Evolutionary conservation across 2,329 filamentous ascomycete genomes (phyloP), one percentile per base, ranked within the genome.

Genomic region (Dothistroma pini): DNA sequence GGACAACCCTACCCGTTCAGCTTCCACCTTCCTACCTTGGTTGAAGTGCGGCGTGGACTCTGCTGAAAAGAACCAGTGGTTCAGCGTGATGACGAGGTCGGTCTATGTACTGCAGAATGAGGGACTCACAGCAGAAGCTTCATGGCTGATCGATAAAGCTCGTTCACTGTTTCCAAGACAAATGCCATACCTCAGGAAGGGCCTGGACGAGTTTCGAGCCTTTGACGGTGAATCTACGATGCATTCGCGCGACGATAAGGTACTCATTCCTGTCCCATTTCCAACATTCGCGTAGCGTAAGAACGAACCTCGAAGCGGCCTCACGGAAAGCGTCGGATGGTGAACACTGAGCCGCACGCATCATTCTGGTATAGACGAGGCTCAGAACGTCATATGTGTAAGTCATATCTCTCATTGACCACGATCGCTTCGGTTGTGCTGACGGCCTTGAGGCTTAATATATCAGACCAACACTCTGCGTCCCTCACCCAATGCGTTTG

Each of bases 61-160:
- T 21, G 48, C 48, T 11, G 48, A 51, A 21, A 31, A 10, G 19
- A 6, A 51, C 1, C 48, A 56, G 12, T 58, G 54, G 58, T 53
- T 16, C 21, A 4, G 7, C 3, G 51, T 57, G 10, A 2, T 56
- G 5, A 22, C 34, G 12, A 22, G 29, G 4, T 54, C 59, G 7
- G 38, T 57, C 7, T 16, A n/a, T 29, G 21, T 48, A 14, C 32
- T 61, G 29, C 54, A 25, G 34, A 35, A 22, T 9, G 44, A 57
- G 12, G 49, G 54, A 4, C 48, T 21, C 9, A 10, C n/a, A 7
- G 50, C 54, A 31, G 49, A 61, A 32, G 59, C 59, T 38, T 34
- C 48, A 11, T 61, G 59, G 59, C 35, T 61, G 21, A 31, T 48
- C n/a, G 38, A 22, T 11, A 22, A 55, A 12, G 41, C 25, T 10